A percentile compares a stretch with the other conserved stretches of the same genome.
These are phyloP conservation scores for Spencermartinsiella europaea DNA, from an alignment of 805 yeast species.

Conservation along the genomic window DNA sequence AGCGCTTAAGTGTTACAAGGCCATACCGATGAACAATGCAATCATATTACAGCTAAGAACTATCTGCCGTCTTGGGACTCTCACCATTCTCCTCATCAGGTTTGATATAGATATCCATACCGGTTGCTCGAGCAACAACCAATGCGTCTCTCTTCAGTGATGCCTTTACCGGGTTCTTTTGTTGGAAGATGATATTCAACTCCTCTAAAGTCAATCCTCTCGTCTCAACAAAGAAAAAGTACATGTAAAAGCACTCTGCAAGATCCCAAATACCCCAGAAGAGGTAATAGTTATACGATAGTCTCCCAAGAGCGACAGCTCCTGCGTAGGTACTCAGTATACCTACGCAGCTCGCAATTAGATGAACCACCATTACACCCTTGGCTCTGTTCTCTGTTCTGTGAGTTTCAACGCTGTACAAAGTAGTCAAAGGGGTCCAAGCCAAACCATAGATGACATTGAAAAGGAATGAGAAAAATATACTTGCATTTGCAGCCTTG, in stretches of 20 bases:
- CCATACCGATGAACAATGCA: constrained; percentile 8
- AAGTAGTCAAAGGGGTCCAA: constrained; percentile 56
- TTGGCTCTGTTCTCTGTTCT: constrained; percentile 66
- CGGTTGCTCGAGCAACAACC: no score
- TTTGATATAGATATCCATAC: no score
- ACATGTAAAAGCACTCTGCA: constrained; percentile 21
- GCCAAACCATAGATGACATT: constrained; percentile 52
- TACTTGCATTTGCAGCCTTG: no score
- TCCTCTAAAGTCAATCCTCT: constrained; percentile 68
- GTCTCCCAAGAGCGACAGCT: constrained; percentile 39
- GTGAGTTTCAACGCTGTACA: constrained; percentile 60
- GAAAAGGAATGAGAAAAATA: constrained; percentile 50
- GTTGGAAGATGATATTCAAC: constrained; percentile 42
- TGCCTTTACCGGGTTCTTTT: constrained; percentile 17
- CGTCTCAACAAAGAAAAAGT: constrained; percentile 62
- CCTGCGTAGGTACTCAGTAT: constrained; percentile 64
- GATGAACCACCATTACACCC: constrained; percentile 47
- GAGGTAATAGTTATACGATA: constrained; percentile 27
- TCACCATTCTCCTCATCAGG: no score
- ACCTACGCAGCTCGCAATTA: constrained; percentile 29
- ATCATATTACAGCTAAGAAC: not conserved
- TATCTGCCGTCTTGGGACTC: not conserved
- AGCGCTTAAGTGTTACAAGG: constrained; percentile 19
- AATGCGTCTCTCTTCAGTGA: constrained; percentile 9
- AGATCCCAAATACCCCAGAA: constrained; percentile 28